These are phyloP conservation scores for Stereocaulon alpinum DNA, from an alignment of 495 filamentous ascomycete genomes.

Conservation along the genomic window DNA sequence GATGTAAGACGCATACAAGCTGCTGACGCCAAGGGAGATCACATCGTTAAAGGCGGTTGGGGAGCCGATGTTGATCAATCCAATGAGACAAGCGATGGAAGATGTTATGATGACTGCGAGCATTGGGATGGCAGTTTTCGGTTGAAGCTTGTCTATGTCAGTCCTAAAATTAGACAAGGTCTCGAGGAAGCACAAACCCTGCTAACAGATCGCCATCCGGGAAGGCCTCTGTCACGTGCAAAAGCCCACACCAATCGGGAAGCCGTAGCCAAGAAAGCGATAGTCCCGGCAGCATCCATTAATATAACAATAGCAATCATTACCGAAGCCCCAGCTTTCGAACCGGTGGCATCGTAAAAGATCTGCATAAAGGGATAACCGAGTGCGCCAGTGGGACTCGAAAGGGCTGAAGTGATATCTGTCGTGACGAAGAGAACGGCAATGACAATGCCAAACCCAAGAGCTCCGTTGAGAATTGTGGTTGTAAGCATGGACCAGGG, in stretches of 20 bases:
- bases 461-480: slow-evolving; percentile 37
- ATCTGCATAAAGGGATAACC: slow-evolving; percentile 44
- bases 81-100: slow-evolving; percentile 30
- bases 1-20: slow-evolving; percentile 37
- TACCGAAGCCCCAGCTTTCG: slow-evolving; percentile 31
- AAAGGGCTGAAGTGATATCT: slow-evolving; percentile 32
- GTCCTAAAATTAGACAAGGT: background rate
- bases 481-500: slow-evolving; percentile 39
- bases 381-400: slow-evolving; percentile 31
- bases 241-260: slow-evolving; percentile 48
- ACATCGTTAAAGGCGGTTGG: slow-evolving; percentile 38
- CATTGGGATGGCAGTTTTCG: slow-evolving; percentile 29
- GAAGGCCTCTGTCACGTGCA: slow-evolving; percentile 42
- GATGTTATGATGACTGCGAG: slow-evolving; percentile 33
- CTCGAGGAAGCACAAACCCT: slow-evolving; percentile 28
- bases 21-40: slow-evolving; percentile 34
- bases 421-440: slow-evolving; percentile 39
- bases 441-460: slow-evolving; percentile 42
- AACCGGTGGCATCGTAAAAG: slow-evolving; percentile 36
- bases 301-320: slow-evolving; percentile 38
- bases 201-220: slow-evolving; percentile 33
- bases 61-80: slow-evolving; percentile 39
- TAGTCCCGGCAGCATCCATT: slow-evolving; percentile 32
- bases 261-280: slow-evolving; percentile 38
- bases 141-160: slow-evolving; percentile 25